phyloP scores from a whole-genome alignment of 2,329 filamentous ascomycete species.

The Myriosclerotinia curreyana region DNA sequence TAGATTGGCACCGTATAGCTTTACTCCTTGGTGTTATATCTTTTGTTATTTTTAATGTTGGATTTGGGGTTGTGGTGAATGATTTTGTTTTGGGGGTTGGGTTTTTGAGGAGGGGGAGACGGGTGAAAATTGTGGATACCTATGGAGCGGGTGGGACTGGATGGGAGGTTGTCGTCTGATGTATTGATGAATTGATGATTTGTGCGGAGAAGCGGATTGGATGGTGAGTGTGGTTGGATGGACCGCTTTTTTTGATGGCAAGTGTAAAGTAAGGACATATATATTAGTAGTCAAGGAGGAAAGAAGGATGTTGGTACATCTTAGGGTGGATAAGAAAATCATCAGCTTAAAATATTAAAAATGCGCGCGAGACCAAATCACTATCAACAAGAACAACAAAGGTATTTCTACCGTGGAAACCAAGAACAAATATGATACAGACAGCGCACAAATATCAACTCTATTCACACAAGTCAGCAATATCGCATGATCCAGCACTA shows the following conservation, averaged over 20 bases:
- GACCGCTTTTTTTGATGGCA: background rate
- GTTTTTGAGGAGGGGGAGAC: background rate
- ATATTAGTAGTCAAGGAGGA: no score
- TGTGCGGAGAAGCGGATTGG: background rate
- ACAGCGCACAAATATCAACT: background rate
- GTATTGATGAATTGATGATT: background rate
- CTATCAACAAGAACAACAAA: background rate
- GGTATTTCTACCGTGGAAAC: background rate
- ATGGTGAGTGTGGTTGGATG: background rate
- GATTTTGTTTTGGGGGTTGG: background rate
- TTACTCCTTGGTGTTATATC: conserved; percentile 5
- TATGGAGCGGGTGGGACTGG: background rate
- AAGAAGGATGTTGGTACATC: background rate
- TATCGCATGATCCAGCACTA: background rate
- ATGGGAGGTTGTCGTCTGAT: background rate
- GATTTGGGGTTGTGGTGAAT: background rate
- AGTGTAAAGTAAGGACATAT: no score
- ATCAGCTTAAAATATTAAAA: background rate
- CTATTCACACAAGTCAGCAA: background rate
- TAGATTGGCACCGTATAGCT: background rate
- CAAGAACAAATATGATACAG: background rate
- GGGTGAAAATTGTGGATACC: background rate
- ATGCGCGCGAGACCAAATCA: background rate
- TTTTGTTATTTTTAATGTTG: background rate
- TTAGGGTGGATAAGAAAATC: background rate